phyloP scores from a whole-genome alignment of 2,329 filamentous ascomycete genomes.

The Diaporthe ampelina region DNA sequence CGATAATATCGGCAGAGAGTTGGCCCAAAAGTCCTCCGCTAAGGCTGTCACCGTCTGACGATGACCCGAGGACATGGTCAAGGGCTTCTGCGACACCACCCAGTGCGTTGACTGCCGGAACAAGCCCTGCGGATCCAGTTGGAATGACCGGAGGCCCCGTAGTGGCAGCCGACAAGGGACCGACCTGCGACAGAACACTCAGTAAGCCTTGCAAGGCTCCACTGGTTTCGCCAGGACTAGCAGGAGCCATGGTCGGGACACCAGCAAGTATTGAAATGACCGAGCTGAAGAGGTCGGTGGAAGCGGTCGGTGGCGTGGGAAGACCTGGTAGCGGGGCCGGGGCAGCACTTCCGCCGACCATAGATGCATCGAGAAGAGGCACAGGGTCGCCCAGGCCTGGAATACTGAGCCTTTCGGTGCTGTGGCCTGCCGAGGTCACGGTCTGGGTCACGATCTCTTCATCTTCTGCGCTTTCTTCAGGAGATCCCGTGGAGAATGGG shows the following conservation, averaged over 20 bases:
- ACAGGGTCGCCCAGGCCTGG: conserved; percentile 19
- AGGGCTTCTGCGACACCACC: conserved; percentile 38
- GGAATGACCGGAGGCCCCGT: conserved; percentile 24
- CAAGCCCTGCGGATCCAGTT: conserved; percentile 4
- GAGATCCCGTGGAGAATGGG: conserved; percentile 18
- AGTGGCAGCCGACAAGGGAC: conserved; percentile 7
- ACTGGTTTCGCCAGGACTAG: neutral
- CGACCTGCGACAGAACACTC: conserved; percentile 39
- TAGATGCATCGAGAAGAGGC: conserved; percentile 28
- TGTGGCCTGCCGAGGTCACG: neutral
- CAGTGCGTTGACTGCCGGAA: conserved; percentile 29
- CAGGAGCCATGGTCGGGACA: conserved; percentile 24
- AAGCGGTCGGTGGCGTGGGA: conserved; percentile 2
- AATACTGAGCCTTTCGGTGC: conserved; percentile 12
- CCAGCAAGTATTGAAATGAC: conserved; percentile 40
- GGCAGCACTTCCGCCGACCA: conserved; percentile 27
- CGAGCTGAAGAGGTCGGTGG: conserved; percentile 34
- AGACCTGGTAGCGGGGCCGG: conserved; percentile 12
- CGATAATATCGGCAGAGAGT: conserved; percentile 38
- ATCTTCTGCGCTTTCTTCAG: neutral
- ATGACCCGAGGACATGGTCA: conserved; percentile 33
- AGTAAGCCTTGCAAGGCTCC: conserved; percentile 37
- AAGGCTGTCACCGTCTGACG: neutral
- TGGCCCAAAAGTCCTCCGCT: conserved; percentile 36
- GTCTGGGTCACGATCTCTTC: neutral